Evolutionary conservation across 2,329 filamentous ascomycete species (phyloP), one percentile per base, ranked within the genome.

Genomic region (Sporothrix curviconia): DNA sequence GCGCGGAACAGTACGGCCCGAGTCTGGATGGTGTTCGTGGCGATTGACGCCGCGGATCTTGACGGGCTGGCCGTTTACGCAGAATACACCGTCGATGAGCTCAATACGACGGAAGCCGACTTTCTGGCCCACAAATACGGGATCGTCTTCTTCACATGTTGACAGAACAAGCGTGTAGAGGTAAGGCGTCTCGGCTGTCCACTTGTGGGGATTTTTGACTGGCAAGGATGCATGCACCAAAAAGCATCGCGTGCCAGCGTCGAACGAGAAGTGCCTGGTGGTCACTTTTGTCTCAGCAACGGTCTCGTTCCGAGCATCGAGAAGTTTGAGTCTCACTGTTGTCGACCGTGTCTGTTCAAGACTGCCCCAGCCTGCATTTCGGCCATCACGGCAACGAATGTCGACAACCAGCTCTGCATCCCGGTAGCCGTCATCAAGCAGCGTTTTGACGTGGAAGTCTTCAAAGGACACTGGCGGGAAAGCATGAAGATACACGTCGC

Each of bases 11-110:
- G 84, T 77, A 0, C 85, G 80, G 2, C 85, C 85, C 30, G 78
- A 78, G 30, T 72, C 70, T 0, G 84, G 83, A 64, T 89, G 84
- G 63, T 89, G 85, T 59, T 90, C 86, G 64, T 89, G 86, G 11
- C 85, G 74, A 66, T 88, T 88, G 14, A 83, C 82, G 12, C 85
- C 85, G 24, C 81, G 77, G 62, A 89, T 76, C 3, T 81, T 75
- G 54, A 88, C 76, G 1, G 78, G 73, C 37, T 76, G 74, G 7
- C 84, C 84, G 58, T 88, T 88, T 61, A 88, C 82, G 25, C 74
- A 74, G 63, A 86, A 74, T 46, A 85, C 67, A 0, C 82, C 80
- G 52, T 82, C 74, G 56, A 78, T 81, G 56, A 86, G 75, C 68
- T 87, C 82, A 3, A 86, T 78, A 44, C 78, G 76, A 30, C 84